phyloP scores from a whole-genome alignment of 148 eudicot genomes.

The Spergularia marina region DNA sequence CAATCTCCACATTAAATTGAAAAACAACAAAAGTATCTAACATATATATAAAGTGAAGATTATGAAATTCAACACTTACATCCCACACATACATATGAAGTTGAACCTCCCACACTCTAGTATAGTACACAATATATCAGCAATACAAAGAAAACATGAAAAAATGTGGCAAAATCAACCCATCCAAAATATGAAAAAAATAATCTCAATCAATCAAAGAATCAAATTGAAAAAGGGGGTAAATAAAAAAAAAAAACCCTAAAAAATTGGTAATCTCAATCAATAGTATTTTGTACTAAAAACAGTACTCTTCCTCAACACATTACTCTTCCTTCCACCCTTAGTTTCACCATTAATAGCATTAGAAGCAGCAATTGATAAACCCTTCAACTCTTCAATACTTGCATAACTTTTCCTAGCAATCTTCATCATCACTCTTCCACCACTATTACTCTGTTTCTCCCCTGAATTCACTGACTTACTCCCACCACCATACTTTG shows the following conservation, averaged over 20 bases:
- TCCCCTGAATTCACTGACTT: slow-evolving; percentile 53
- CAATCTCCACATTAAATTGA: neutral
- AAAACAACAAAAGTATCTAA: neutral
- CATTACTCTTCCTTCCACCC: slow-evolving; percentile 35
- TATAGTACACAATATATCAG: slow-evolving; percentile 6
- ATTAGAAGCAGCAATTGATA: slow-evolving; percentile 48
- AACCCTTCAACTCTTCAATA: slow-evolving; percentile 69
- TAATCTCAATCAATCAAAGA: slow-evolving; percentile 1
- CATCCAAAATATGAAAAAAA: neutral
- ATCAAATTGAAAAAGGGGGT: neutral
- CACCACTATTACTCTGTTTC: slow-evolving; percentile 47
- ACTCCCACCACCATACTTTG: slow-evolving; percentile 29
- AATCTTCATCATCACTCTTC: slow-evolving; percentile 20
- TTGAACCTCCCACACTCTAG: slow-evolving; percentile 8
- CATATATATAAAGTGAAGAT: neutral
- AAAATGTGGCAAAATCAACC: slow-evolving; percentile 24
- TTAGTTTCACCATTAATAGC: slow-evolving; percentile 60
- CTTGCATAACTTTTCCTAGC: slow-evolving; percentile 79
- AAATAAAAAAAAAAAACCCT: neutral
- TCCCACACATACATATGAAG: slow-evolving; percentile 11
- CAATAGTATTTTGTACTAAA: slow-evolving; percentile 30
- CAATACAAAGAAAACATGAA: neutral
- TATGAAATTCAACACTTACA: neutral
- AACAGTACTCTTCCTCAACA: slow-evolving; percentile 46
- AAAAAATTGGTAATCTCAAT: neutral